Base-by-base conservation (phyloP, 495 filamentous ascomycete species). In the Parathielavia appendiculata region DNA sequence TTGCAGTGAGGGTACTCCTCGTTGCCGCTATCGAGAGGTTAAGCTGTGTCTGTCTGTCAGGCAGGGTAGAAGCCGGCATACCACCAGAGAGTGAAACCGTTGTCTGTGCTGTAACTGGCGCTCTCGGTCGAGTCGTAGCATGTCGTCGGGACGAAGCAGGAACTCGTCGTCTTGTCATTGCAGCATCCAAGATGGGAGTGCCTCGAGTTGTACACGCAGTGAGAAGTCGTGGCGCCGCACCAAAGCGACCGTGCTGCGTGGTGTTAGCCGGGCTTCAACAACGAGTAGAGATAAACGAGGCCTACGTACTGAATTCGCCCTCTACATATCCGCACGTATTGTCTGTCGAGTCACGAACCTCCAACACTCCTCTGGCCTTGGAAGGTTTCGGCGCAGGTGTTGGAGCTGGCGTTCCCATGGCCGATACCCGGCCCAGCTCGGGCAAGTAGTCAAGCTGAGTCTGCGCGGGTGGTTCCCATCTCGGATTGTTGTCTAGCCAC, bases 161-260 rank as follows among this genome's bases (percentile, higher is more conserved):
- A 17, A 9, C 35, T 48, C 0, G 57, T 38, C n/a, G 22, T 17
- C 14, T 14, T 17, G 41, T 65, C 61, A 38, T 61, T 54, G 39
- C 69, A 71, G 65, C 69, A 71, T 9, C 69, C 69, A 22, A 71
- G 47, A 43, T 64, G 59, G 0, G 47, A 58, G 51, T 63, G 51
- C 8, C 50, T 12, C 22, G 57, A 53, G 60, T 71, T 66, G 53
- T 56, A 64, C 0, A 57, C 63, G 46, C 69, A 71, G 34, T 14
- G 45, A 6, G 26, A 30, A 30, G 51, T 44, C 5, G 62, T 63
- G 2, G 20, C 20, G 39, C 51, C 58, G 38, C 68, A 71, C 34
- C 62, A 71, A 0, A 71, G 44, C 2, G 68, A 49, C 19, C 36
- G 39, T 4, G 36, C 55, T 57, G 26, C 6, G 16, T 19, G 1